phyloP scores from a whole-genome alignment of 2,329 filamentous ascomycete genomes.

The Fulvia fulva region DNA sequence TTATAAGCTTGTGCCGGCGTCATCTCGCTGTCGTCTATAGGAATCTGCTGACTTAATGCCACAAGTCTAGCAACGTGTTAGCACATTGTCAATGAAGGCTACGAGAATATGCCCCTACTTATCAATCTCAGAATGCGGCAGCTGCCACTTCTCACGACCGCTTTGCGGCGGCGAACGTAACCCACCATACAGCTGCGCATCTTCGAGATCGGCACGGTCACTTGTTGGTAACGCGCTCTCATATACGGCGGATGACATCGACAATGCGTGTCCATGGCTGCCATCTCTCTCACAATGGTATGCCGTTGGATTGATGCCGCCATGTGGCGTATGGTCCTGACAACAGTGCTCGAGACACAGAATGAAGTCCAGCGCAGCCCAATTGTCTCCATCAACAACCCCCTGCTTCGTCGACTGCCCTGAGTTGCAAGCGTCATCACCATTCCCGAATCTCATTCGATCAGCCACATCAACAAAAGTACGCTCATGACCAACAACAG shows the following conservation, averaged over 20 bases:
- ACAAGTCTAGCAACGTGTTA: conserved; percentile 17
- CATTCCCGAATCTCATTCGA: neutral
- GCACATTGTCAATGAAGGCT: neutral
- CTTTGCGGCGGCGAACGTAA: neutral
- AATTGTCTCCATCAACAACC: conserved; percentile 6
- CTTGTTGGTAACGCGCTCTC: conserved; percentile 10
- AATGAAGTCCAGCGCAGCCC: conserved; percentile 27
- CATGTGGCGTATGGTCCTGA: conserved; percentile 18
- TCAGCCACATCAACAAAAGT: conserved; percentile 19
- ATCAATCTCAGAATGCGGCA: conserved; percentile 27
- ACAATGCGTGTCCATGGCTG: conserved; percentile 19
- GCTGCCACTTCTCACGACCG: conserved; percentile 15
- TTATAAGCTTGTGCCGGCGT: conserved; percentile 25
- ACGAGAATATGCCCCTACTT: conserved; percentile 14
- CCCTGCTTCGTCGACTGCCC: neutral
- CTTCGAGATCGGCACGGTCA: neutral
- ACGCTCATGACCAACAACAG: conserved; percentile 19
- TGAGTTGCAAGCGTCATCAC: neutral
- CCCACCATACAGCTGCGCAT: neutral
- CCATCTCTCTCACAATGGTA: neutral
- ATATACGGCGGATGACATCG: conserved; percentile 18
- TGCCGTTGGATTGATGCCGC: conserved; percentile 16
- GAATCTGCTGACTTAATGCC: conserved; percentile 16
- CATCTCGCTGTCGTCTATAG: conserved; percentile 22
- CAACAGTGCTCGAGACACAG: conserved; percentile 25